Evolutionary conservation across 768 basidiomycete species (phyloP).

Genomic region (Pisolithus sp.): DNA sequence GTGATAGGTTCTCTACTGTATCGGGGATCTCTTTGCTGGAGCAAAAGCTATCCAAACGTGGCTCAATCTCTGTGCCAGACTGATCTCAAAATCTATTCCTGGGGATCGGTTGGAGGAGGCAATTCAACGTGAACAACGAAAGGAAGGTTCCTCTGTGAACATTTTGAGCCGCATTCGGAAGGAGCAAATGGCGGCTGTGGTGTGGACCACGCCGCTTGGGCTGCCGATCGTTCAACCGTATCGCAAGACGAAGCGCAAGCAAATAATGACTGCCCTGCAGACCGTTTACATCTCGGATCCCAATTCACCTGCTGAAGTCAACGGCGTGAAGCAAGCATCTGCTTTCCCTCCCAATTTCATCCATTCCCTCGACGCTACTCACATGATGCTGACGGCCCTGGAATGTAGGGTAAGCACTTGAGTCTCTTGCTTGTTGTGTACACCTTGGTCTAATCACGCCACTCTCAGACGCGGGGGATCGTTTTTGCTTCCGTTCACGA

Average conservation of each 20-base stretch:
- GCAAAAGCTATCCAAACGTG: slow-evolving; percentile 89
- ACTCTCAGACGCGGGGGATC: slow-evolving; percentile 54
- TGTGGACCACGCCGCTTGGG: slow-evolving; percentile 96
- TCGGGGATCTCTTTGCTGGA: slow-evolving; percentile 90
- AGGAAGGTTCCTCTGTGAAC: slow-evolving; percentile 2
- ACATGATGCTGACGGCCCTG: slow-evolving; percentile 96
- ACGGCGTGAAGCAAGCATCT: slow-evolving; percentile 80
- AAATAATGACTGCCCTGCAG: slow-evolving; percentile 80
- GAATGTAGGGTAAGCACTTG: slow-evolving; percentile 64
- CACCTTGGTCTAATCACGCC: slow-evolving; percentile 4
- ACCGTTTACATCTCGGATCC: slow-evolving; percentile 89
- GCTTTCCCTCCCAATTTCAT: slow-evolving; percentile 99
- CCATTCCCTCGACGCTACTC: slow-evolving; percentile 94
- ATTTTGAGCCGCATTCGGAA: slow-evolving; percentile 45
- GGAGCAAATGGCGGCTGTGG: slow-evolving; percentile 92
- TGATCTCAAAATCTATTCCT: slow-evolving; percentile 85
- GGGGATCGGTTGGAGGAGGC: slow-evolving; percentile 53
- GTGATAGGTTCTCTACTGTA: slow-evolving; percentile 60
- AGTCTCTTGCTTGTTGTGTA: background rate
- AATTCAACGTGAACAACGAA: slow-evolving; percentile 14
- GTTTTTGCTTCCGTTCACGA: slow-evolving; percentile 97
- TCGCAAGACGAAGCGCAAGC: slow-evolving; percentile 73
- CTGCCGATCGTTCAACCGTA: slow-evolving; percentile 96
- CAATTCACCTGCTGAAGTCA: slow-evolving; percentile 69
- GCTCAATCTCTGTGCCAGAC: slow-evolving; percentile 75